phyloP scores from a whole-genome alignment of 2,329 filamentous ascomycete species.

The Hymenoscyphus linearis region DNA sequence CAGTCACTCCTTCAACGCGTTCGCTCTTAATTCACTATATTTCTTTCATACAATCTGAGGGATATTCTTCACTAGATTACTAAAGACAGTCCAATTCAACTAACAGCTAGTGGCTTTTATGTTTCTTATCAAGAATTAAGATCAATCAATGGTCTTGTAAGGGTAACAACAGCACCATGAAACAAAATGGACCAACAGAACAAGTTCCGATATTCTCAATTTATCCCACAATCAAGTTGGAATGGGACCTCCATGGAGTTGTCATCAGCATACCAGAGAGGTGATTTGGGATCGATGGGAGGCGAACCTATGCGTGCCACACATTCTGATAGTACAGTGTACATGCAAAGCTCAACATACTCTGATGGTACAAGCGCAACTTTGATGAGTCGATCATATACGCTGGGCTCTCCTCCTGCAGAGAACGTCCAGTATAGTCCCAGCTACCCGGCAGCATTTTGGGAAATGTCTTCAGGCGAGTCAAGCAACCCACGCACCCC shows the following conservation, averaged over 20 bases:
- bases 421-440: not conserved
- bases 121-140: not conserved
- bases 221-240: conserved; percentile 3
- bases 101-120: conserved; percentile 1
- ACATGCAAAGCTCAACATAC: not conserved
- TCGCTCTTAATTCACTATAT: not conserved
- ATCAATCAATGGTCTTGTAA: conserved; percentile 12
- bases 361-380: not conserved
- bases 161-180: conserved; percentile 13
- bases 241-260: not conserved
- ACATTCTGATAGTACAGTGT: not conserved
- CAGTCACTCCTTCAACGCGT: conserved; percentile 2
- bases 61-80: not conserved
- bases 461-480: not conserved
- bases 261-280: not conserved
- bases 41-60: not conserved
- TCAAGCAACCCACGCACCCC: not conserved
- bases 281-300: not conserved
- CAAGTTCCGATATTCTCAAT: not conserved
- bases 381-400: not conserved
- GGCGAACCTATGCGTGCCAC: not conserved
- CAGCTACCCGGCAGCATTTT: not conserved
- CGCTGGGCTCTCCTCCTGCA: not conserved
- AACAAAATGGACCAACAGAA: conserved; percentile 6
- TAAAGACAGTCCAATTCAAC: not conserved